Evolutionary conservation across 1,284 basidiomycete species (phyloP).

Genomic region (Vanrija humicola): DNA sequence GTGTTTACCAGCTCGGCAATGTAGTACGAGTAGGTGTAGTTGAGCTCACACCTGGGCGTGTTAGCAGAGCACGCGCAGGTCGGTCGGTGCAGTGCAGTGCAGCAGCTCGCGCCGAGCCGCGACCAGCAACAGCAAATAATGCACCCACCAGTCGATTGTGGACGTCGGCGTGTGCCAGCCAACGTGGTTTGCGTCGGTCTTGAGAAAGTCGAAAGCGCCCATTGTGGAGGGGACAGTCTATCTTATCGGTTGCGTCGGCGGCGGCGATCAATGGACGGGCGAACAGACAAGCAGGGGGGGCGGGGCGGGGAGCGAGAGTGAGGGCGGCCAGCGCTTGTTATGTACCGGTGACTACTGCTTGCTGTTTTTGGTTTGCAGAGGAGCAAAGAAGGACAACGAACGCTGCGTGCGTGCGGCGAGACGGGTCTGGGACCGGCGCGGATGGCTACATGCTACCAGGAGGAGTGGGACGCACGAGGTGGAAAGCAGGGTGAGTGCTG

Average conservation of each 20-base stretch:
- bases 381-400: not conserved
- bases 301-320: too few species aligned
- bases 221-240: conserved; percentile 9
- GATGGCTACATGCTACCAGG: not conserved
- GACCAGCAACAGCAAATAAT: too few species aligned
- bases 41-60: conserved; percentile 41
- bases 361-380: not conserved
- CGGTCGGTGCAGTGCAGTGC: too few species aligned
- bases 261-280: too few species aligned
- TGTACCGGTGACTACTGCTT: too few species aligned
- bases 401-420: not conserved
- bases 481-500: too few species aligned
- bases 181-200: conserved; percentile 12
- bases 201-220: conserved; percentile 45
- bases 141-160: not conserved
- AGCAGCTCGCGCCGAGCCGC: too few species aligned
- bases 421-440: not conserved
- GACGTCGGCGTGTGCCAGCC: conserved; percentile 14
- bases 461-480: not conserved
- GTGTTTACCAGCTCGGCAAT: conserved; percentile 51
- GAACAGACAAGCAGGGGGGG: too few species aligned
- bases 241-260: too few species aligned
- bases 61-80: too few species aligned
- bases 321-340: too few species aligned
- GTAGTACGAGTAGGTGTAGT: conserved; percentile 45